These are phyloP conservation scores for Macrophomina pseudophaseolina DNA, from an alignment of 2,329 filamentous ascomycete species.

Conservation along the genomic window DNA sequence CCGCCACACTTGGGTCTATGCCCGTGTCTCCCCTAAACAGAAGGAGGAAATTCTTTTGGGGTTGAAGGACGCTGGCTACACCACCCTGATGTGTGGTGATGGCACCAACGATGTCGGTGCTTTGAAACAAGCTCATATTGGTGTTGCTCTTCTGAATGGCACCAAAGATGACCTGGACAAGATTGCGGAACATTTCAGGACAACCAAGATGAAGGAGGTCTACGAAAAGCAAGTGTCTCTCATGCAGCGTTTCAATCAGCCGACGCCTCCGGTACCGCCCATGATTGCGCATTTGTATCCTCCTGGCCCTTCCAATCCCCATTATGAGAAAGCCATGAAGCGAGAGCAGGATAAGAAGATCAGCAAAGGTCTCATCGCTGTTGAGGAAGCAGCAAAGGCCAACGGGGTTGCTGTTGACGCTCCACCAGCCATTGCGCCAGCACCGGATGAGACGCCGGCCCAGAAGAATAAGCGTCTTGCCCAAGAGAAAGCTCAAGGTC, in stretches of 20 bases:
- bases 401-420: conserved; percentile 19
- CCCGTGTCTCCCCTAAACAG: conserved; percentile 96
- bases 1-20: conserved; percentile 95
- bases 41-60: conserved; percentile 98
- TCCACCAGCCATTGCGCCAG: conserved; percentile 66
- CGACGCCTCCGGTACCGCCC: conserved; percentile 86
- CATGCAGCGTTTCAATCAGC: conserved; percentile 96
- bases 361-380: conserved; percentile 58
- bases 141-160: conserved; percentile 93
- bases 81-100: conserved; percentile 97
- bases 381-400: conserved; percentile 38
- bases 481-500: conserved; percentile 67
- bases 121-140: conserved; percentile 96
- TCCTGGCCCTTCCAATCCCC: conserved; percentile 87
- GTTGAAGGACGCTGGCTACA: conserved; percentile 95
- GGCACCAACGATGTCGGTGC: conserved; percentile 98
- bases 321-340: conserved; percentile 90
- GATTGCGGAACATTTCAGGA: conserved; percentile 91
- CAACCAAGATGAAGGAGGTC: conserved; percentile 97
- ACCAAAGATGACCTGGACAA: conserved; percentile 87
- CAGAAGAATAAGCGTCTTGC: conserved; percentile 60
- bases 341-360: conserved; percentile 83
- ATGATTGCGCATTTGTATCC: conserved; percentile 94
- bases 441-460: conserved; percentile 59
- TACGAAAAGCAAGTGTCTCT: conserved; percentile 94